phyloP scores from a whole-genome alignment of 1,139 yeast genomes.

The Hansenula lynferdii region DNA sequence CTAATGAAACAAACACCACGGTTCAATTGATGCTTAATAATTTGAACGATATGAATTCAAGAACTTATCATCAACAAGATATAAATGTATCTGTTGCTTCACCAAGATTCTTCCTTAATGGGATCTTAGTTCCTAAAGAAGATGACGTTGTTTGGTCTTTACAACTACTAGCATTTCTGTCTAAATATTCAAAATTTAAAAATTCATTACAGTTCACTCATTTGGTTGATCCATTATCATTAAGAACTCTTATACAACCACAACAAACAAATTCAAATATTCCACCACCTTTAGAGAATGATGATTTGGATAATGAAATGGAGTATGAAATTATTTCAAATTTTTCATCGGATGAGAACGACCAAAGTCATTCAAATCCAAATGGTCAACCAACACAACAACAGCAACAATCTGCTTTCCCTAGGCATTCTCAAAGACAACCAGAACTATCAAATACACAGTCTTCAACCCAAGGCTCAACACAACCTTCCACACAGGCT shows the following conservation, averaged over 20 bases:
- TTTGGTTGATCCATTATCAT: slow-evolving; percentile 38
- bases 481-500: slow-evolving; percentile 5
- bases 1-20: neutral
- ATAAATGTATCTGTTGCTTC: slow-evolving; percentile 24
- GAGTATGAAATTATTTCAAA: slow-evolving; percentile 7
- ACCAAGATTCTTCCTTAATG: slow-evolving; percentile 68
- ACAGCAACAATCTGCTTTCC: slow-evolving; percentile 2
- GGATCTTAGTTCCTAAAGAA: slow-evolving; percentile 79
- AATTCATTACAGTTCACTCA: slow-evolving; percentile 71
- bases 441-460: neutral
- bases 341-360: slow-evolving; percentile 5
- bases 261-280: neutral
- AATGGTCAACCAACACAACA: neutral
- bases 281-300: slow-evolving; percentile 5
- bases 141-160: slow-evolving; percentile 94
- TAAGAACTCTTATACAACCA: slow-evolving; percentile 23
- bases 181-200: slow-evolving; percentile 82
- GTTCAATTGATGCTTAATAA: too few species aligned
- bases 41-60: neutral
- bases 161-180: slow-evolving; percentile 86
- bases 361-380: neutral
- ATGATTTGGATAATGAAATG: slow-evolving; percentile 5
- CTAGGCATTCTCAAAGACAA: neutral
- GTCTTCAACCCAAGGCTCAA: neutral
- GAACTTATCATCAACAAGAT: slow-evolving; percentile 9